Conservation (phyloP, 257 asterid species). For the Fraxinus pennsylvanica region DNA sequence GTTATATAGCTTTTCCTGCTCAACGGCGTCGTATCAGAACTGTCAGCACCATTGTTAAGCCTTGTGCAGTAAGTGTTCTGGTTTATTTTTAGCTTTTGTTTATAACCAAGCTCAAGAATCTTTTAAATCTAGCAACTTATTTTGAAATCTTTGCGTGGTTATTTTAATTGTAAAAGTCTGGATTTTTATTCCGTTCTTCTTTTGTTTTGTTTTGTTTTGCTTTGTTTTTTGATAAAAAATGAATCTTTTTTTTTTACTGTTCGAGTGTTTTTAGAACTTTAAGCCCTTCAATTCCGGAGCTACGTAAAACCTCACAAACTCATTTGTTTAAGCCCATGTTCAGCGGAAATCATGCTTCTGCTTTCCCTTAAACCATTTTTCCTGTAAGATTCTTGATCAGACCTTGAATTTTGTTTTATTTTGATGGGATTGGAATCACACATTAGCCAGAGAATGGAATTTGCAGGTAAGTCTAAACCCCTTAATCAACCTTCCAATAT, state of each 20-base stretch:
- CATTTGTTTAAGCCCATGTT: conserved; percentile 31
- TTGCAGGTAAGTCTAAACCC: conserved; percentile 48
- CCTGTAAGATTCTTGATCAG: conserved; percentile 28
- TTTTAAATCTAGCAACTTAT: neutral
- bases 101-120: conserved; percentile 23
- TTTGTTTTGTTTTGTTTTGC: neutral
- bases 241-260: conserved; percentile 4
- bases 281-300: conserved; percentile 30
- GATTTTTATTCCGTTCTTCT: conserved; percentile 16
- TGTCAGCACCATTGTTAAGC: conserved; percentile 29
- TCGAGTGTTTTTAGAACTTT: neutral
- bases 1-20: neutral
- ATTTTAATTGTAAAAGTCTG: conserved; percentile 22
- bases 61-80: conserved; percentile 30
- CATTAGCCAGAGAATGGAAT: conserved; percentile 42
- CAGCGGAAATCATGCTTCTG: conserved; percentile 48
- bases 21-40: conserved; percentile 30
- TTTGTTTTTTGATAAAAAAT: neutral
- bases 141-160: neutral
- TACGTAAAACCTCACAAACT: conserved; percentile 10
- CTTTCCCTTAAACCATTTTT: conserved; percentile 31
- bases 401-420: conserved; percentile 31
- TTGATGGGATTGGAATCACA: conserved; percentile 46
- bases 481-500: conserved; percentile 51
- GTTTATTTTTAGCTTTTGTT: conserved; percentile 9